A percentile compares a stretch with the other conserved stretches of the same genome.
Evolutionary conservation across 768 basidiomycete genomes (phyloP).

Genomic region (Tephrocybe sp.): DNA sequence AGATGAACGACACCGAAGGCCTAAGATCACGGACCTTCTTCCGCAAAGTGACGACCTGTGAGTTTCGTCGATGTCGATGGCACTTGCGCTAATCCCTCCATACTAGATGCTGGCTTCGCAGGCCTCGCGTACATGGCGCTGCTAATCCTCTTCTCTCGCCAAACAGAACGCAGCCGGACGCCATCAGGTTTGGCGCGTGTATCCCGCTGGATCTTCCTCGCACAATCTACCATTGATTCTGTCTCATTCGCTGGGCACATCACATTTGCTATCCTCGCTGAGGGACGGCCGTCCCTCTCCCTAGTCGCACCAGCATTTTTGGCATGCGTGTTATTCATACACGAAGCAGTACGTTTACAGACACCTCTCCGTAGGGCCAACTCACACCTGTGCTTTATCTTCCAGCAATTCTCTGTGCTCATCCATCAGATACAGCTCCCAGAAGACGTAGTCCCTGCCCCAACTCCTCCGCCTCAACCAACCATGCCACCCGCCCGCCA

Average conservation of each 20-base stretch:
- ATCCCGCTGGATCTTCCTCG: slow-evolving; percentile 80
- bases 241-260: slow-evolving; percentile 87
- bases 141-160: slow-evolving; percentile 66
- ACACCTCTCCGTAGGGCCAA: too few relatives aligned
- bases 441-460: slow-evolving; percentile 44
- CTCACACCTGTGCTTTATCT: not conserved
- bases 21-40: slow-evolving; percentile 72
- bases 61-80: slow-evolving; percentile 14
- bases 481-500: slow-evolving; percentile 23
- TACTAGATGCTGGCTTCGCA: slow-evolving; percentile 69
- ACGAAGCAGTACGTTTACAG: slow-evolving; percentile 82
- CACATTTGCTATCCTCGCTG: slow-evolving; percentile 82
- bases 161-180: slow-evolving; percentile 72
- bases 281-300: slow-evolving; percentile 78
- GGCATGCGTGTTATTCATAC: slow-evolving; percentile 73
- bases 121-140: slow-evolving; percentile 64
- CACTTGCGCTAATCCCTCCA: not conserved
- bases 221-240: slow-evolving; percentile 76
- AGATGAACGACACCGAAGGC: slow-evolving; percentile 63
- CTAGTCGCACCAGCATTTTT: slow-evolving; percentile 83
- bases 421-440: slow-evolving; percentile 83
- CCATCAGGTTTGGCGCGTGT: slow-evolving; percentile 76
- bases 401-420: slow-evolving; percentile 79
- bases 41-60: slow-evolving; percentile 69
- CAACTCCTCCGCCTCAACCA: slow-evolving; percentile 24